Evolutionary conservation across 495 filamentous ascomycete genomes (phyloP).

Genomic region (Amniculicola lignicola): DNA sequence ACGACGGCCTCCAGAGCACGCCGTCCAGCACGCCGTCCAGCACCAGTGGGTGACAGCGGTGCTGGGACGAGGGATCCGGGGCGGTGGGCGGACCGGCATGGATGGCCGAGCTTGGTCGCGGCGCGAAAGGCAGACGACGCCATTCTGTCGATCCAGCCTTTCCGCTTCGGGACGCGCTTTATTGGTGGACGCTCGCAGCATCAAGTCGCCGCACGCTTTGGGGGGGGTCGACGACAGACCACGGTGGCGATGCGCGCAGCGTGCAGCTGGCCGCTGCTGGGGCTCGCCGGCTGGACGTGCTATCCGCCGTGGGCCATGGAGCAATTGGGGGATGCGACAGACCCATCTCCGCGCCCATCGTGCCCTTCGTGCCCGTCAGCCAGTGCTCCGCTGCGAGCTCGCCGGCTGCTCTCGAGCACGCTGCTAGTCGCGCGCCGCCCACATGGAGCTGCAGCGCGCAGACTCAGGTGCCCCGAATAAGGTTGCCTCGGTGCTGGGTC

Average conservation of each 20-base stretch:
- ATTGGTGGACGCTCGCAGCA: too few relatives aligned
- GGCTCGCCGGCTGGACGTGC: not conserved
- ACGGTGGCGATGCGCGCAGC: not conserved
- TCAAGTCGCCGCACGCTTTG: not conserved
- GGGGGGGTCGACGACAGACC: not conserved
- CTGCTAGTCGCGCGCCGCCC: not conserved
- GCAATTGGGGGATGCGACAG: not conserved
- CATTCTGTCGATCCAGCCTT: slow-evolving; percentile 21
- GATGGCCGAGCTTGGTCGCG: not conserved
- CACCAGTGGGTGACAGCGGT: not conserved
- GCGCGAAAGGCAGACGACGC: slow-evolving; percentile 15
- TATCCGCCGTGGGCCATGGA: too few relatives aligned
- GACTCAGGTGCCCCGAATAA: too few relatives aligned
- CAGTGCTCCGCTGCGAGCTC: not conserved
- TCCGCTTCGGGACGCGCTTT: slow-evolving; percentile 9
- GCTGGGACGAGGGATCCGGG: slow-evolving; percentile 9
- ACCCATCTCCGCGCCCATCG: not conserved
- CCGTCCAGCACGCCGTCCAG: not conserved
- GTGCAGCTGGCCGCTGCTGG: not conserved
- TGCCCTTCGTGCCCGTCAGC: not conserved
- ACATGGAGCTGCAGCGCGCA: not conserved
- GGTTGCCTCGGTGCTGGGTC: not conserved
- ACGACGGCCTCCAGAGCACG: not conserved
- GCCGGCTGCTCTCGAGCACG: not conserved
- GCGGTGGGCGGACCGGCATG: slow-evolving; percentile 19